Evolutionary conservation across 345 rosid species (phyloP).

Genomic region (Eucalyptus erythrocorys): DNA sequence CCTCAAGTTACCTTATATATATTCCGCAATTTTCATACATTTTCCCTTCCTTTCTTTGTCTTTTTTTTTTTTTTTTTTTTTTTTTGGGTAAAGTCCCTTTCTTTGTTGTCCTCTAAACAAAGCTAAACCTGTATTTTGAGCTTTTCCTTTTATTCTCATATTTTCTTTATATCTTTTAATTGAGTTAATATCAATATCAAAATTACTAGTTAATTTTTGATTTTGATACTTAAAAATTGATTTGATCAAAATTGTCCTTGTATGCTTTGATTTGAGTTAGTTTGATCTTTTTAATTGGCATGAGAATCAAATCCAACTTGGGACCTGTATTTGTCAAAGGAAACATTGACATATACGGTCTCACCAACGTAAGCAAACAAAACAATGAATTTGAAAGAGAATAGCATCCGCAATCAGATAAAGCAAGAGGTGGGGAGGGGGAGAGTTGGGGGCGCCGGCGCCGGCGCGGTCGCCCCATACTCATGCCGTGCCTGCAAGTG

Average conservation of each 20-base stretch:
- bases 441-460: neutral
- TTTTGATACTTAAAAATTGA: neutral
- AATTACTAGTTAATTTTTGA: neutral
- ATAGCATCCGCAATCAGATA: neutral
- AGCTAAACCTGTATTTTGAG: neutral
- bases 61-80: too few relatives aligned
- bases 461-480: neutral
- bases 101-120: neutral
- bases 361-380: neutral
- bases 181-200: too few relatives aligned
- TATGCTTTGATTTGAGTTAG: neutral
- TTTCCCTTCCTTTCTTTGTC: neutral
- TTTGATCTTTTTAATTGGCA: neutral
- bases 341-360: neutral
- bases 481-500: neutral
- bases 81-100: too few relatives aligned
- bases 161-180: neutral
- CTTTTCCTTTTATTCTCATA: neutral
- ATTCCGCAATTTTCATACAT: neutral
- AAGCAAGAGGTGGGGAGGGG: neutral
- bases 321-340: fast-evolving
- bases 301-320: neutral
- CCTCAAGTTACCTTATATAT: neutral
- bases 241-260: neutral
- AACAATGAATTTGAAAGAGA: neutral